Conservation (phyloP, 2,329 filamentous ascomycete genomes). For the Fusarium vanettenii region DNA sequence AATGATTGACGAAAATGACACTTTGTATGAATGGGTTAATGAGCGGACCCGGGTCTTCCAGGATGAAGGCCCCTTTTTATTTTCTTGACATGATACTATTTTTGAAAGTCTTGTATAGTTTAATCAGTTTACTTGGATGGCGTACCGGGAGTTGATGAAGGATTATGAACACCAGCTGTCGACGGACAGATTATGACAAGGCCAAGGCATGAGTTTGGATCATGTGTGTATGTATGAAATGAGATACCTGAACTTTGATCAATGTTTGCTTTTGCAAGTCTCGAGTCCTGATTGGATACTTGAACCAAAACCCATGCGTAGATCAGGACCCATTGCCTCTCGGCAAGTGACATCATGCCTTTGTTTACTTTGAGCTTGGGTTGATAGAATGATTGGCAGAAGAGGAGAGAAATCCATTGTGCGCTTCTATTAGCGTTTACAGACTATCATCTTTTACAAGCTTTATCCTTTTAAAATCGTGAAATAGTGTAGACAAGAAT, state of each 20-base stretch:
- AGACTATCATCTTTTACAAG: not conserved
- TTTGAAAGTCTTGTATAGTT: not conserved
- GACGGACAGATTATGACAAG: not conserved
- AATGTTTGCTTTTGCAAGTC: not conserved
- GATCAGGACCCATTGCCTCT: constrained; percentile 23
- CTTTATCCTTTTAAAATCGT: not conserved
- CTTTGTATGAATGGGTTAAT: constrained; percentile 1
- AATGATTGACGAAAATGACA: not conserved
- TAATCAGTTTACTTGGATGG: not conserved
- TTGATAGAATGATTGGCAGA: not conserved
- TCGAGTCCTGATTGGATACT: constrained; percentile 21
- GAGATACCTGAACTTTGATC: not conserved
- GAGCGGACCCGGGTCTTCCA: not conserved
- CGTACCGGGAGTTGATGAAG: not conserved
- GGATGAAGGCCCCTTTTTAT: not conserved
- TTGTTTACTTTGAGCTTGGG: not conserved
- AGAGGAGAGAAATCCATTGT: not conserved
- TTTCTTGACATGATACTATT: not conserved
- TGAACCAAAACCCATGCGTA: not conserved
- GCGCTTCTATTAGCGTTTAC: constrained; percentile 13
- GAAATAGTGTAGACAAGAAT: not conserved
- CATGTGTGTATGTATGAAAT: not conserved
- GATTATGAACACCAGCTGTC: not conserved
- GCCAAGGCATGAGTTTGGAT: not conserved
- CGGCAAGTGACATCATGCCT: constrained; percentile 23